Evolutionary conservation across 495 filamentous ascomycete species (phyloP).

Genomic region (Bacidia rubella): DNA sequence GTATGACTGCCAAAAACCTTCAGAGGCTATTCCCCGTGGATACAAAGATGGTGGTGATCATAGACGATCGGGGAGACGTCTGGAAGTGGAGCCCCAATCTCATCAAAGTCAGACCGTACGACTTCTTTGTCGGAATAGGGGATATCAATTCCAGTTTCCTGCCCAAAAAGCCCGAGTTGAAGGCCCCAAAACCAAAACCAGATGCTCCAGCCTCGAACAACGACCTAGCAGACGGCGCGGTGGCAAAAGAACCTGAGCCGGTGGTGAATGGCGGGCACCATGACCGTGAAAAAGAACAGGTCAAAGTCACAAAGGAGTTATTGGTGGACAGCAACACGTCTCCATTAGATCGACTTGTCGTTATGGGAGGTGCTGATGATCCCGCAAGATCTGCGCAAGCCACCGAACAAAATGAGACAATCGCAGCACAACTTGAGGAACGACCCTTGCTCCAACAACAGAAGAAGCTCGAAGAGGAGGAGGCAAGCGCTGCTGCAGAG

Average conservation of each 20-base stretch:
- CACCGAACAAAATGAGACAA: constrained; percentile 67
- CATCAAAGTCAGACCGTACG: constrained; percentile 87
- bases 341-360: constrained; percentile 59
- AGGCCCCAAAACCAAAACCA: constrained; percentile 21
- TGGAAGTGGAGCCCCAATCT: constrained; percentile 91
- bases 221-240: constrained; percentile 12
- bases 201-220: constrained; percentile 16
- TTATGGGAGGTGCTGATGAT: constrained; percentile 63
- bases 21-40: constrained; percentile 90
- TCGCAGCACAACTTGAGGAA: constrained; percentile 80
- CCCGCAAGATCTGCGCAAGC: constrained; percentile 59
- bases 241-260: constrained; percentile 10
- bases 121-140: constrained; percentile 95
- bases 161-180: constrained; percentile 71
- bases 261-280: constrained; percentile 3
- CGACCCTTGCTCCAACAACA: constrained; percentile 79
- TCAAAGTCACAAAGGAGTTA: constrained; percentile 6
- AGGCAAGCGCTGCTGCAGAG: constrained; percentile 33
- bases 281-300: constrained; percentile 3
- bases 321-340: constrained; percentile 25
- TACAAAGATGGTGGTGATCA: constrained; percentile 98
- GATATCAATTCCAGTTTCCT: constrained; percentile 98
- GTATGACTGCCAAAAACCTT: constrained; percentile 75
- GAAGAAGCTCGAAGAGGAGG: constrained; percentile 70
- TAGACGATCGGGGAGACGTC: constrained; percentile 95